A percentile compares a stretch with the other conserved stretches of the same genome.
phyloP scores from a whole-genome alignment of 225 moss, liverwort and hornwort species.

The Physcomitrium patens region DNA sequence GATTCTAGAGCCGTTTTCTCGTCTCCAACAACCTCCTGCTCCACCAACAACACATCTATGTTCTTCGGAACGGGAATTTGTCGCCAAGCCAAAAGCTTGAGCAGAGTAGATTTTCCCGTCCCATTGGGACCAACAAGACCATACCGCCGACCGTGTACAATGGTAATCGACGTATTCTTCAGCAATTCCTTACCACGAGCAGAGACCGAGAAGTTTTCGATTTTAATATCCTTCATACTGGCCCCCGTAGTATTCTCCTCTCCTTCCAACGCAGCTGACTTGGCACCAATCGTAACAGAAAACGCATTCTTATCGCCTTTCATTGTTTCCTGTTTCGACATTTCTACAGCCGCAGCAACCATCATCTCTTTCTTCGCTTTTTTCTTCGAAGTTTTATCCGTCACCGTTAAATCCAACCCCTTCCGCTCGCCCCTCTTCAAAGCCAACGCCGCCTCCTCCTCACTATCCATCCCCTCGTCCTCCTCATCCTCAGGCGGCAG shows the following conservation, averaged over 20 bases:
- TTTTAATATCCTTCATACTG: conserved; percentile 84
- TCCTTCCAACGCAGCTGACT: conserved; percentile 63
- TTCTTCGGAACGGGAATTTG: conserved; percentile 98
- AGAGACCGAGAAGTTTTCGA: conserved; percentile 89
- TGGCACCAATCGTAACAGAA: conserved; percentile 82
- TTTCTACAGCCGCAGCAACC: conserved; percentile 59
- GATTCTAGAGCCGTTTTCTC: conserved; percentile 76
- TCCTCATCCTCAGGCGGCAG: conserved; percentile 91
- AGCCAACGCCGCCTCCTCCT: conserved; percentile 54
- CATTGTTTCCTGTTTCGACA: conserved; percentile 76
- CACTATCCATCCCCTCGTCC: conserved; percentile 61
- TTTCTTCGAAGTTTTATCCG: conserved; percentile 77
- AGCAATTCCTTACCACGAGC: conserved; percentile 88
- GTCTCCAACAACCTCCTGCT: conserved; percentile 95
- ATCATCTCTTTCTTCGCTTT: conserved; percentile 92
- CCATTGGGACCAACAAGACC: conserved; percentile 94
- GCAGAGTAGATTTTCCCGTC: conserved; percentile 88
- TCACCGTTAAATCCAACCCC: conserved; percentile 66
- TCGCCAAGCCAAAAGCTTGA: conserved; percentile 92
- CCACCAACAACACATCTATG: conserved; percentile 90
- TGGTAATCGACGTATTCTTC: conserved; percentile 77
- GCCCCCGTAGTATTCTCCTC: conserved; percentile 75
- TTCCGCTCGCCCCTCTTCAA: conserved; percentile 45
- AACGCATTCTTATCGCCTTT: conserved; percentile 88
- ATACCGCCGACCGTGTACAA: conserved; percentile 90